Conservation (phyloP, 345 rosid species). For the Sonneratia caseolaris region DNA sequence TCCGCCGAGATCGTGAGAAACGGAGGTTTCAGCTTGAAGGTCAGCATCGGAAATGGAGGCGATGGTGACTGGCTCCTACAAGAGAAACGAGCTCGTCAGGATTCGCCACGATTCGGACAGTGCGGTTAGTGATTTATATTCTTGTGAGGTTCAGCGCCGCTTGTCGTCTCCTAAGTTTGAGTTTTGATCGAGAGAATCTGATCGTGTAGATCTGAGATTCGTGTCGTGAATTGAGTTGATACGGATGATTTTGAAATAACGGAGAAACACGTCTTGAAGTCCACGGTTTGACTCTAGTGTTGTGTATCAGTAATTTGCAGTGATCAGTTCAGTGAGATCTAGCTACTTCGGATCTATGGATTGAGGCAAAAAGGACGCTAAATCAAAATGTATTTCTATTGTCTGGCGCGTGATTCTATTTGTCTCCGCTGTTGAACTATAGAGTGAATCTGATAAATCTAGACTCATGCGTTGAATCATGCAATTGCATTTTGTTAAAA, state of each 20-base stretch:
- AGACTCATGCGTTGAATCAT: background rate
- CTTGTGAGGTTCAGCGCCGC: background rate
- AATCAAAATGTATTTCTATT: background rate
- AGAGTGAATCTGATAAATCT: background rate
- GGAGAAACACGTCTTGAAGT: background rate
- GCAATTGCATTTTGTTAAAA: background rate
- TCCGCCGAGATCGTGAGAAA: background rate
- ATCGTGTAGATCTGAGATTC: background rate
- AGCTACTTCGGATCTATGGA: background rate
- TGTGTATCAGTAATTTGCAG: background rate
- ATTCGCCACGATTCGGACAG: conserved; percentile 95
- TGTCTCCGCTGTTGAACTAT: background rate
- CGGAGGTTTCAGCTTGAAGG: background rate
- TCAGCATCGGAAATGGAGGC: conserved; percentile 52
- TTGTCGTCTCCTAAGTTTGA: background rate
- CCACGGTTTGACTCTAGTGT: background rate
- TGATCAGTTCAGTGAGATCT: background rate
- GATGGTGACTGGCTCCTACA: conserved; percentile 99
- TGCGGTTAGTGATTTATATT: conserved; percentile 52
- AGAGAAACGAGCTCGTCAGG: conserved; percentile 92
- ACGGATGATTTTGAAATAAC: background rate
- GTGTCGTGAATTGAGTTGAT: background rate
- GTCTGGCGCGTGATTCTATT: background rate
- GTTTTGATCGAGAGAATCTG: background rate
- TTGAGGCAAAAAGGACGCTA: background rate